Conservation (phyloP, 2,329 filamentous ascomycete species). For the Harringtonia lauricola region DNA sequence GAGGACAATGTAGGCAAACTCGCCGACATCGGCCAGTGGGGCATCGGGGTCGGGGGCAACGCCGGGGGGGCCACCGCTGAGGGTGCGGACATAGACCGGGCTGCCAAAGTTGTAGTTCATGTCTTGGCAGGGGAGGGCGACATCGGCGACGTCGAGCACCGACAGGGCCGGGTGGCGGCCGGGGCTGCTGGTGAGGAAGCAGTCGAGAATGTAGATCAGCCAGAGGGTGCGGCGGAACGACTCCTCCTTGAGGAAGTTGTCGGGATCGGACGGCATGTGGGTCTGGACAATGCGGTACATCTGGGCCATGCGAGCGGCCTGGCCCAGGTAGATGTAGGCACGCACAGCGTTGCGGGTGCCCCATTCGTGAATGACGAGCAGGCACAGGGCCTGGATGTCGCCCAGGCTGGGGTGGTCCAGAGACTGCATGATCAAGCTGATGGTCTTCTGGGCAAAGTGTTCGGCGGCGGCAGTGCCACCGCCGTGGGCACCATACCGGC, state of each 20-base stretch:
- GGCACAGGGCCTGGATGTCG: constrained; percentile 50
- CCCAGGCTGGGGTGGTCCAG: constrained; percentile 48
- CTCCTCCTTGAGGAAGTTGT: constrained; percentile 50
- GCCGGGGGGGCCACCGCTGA: constrained; percentile 29
- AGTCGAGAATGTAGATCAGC: constrained; percentile 53
- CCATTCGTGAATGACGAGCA: constrained; percentile 53
- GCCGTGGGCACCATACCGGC: constrained; percentile 43
- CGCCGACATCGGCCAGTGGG: constrained; percentile 41
- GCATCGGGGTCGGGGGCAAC: constrained; percentile 25
- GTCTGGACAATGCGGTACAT: constrained; percentile 51
- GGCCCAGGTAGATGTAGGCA: constrained; percentile 51
- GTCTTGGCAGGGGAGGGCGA: constrained; percentile 47
- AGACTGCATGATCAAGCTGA: constrained; percentile 44
- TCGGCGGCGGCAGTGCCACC: constrained; percentile 42
- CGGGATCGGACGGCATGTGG: constrained; percentile 37
- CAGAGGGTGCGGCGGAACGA: constrained; percentile 50
- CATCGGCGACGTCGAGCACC: constrained; percentile 40
- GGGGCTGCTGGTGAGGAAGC: constrained; percentile 49
- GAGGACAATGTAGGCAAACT: constrained; percentile 51
- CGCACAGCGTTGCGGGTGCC: constrained; percentile 49
- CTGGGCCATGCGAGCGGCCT: constrained; percentile 53
- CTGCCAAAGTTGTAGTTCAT: constrained; percentile 55
- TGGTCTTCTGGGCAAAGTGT: constrained; percentile 47
- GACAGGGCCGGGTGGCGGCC: constrained; percentile 47
- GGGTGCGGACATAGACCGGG: constrained; percentile 45